Evolutionary conservation across 257 asterid species (phyloP).

Genomic region (Misopates orontium): DNA sequence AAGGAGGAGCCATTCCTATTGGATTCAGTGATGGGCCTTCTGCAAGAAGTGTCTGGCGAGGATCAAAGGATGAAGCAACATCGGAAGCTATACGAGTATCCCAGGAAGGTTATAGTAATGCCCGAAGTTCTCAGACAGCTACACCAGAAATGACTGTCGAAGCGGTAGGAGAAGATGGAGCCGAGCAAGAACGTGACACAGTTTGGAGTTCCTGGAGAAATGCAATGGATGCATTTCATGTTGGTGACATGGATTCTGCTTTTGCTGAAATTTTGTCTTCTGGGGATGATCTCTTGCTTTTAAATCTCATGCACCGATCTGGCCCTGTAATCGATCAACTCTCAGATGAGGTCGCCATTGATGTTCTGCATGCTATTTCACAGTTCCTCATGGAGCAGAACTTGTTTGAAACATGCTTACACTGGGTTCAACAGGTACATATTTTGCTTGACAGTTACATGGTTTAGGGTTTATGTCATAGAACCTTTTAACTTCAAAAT

Average conservation of each 20-base stretch:
- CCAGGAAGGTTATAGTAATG: conserved; percentile 77
- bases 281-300: conserved; percentile 84
- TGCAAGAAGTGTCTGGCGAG: conserved; percentile 99
- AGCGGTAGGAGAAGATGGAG: conserved; percentile 68
- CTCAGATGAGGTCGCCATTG: conserved; percentile 72
- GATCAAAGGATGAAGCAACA: conserved; percentile 97
- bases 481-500: conserved; percentile 7
- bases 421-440: conserved; percentile 94
- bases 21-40: conserved; percentile 99
- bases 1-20: conserved; percentile 66
- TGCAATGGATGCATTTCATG: conserved; percentile 92
- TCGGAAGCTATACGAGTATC: conserved; percentile 96
- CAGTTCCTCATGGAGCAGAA: conserved; percentile 75
- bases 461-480: conserved; percentile 4
- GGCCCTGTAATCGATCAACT: conserved; percentile 92
- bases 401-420: conserved; percentile 70
- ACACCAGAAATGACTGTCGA: conserved; percentile 82
- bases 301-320: conserved; percentile 88
- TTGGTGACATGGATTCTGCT: conserved; percentile 82
- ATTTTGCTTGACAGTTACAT: neutral
- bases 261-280: conserved; percentile 83
- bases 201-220: conserved; percentile 87
- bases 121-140: conserved; percentile 74
- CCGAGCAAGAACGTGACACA: conserved; percentile 72
- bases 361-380: conserved; percentile 72